These are phyloP conservation scores for Sarocladium oryzae DNA, from an alignment of 2,329 filamentous ascomycete genomes.

Conservation along the genomic window DNA sequence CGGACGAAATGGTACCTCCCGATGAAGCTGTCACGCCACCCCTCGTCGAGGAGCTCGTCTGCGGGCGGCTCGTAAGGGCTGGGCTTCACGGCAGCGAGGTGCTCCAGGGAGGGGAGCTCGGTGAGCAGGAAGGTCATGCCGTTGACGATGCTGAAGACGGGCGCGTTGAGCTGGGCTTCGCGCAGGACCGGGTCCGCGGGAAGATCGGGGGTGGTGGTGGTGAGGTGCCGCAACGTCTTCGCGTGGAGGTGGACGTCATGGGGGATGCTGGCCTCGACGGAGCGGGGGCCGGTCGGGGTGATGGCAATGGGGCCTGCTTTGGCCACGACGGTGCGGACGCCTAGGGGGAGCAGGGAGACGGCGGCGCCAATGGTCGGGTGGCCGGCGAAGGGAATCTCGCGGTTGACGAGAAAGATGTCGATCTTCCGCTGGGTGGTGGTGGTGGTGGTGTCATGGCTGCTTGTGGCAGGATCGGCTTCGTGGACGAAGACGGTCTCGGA, in stretches of 20 bases:
- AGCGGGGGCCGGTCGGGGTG: constrained; percentile 26
- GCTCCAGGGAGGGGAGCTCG: constrained; percentile 52
- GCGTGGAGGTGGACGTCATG: constrained; percentile 59
- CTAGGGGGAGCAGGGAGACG: constrained; percentile 36
- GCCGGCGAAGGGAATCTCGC: constrained; percentile 55
- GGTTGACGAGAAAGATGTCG: constrained; percentile 51
- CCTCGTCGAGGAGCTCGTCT: constrained; percentile 43
- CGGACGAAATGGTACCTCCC: constrained; percentile 54
- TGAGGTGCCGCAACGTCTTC: constrained; percentile 24
- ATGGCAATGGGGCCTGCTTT: constrained; percentile 52
- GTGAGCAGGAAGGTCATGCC: constrained; percentile 70
- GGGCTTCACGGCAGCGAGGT: constrained; percentile 38
- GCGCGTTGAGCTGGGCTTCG: constrained; percentile 33
- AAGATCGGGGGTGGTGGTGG: constrained; percentile 21
- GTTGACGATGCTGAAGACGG: constrained; percentile 58
- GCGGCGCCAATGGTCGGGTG: constrained; percentile 56
- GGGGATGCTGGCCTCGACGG: constrained; percentile 58
- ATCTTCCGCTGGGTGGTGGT: constrained; percentile 35
- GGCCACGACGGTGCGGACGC: constrained; percentile 39
- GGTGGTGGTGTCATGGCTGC: constrained; percentile 17
- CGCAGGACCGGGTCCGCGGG: constrained; percentile 22
- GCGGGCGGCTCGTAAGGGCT: constrained; percentile 17
- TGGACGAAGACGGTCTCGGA: constrained; percentile 60
- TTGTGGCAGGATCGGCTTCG: constrained; percentile 23
- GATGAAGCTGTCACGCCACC: constrained; percentile 48